Evolutionary conservation across 257 asterid species (phyloP), one percentile per base, ranked within the genome.

Genomic region (Ilex aquifolium): DNA sequence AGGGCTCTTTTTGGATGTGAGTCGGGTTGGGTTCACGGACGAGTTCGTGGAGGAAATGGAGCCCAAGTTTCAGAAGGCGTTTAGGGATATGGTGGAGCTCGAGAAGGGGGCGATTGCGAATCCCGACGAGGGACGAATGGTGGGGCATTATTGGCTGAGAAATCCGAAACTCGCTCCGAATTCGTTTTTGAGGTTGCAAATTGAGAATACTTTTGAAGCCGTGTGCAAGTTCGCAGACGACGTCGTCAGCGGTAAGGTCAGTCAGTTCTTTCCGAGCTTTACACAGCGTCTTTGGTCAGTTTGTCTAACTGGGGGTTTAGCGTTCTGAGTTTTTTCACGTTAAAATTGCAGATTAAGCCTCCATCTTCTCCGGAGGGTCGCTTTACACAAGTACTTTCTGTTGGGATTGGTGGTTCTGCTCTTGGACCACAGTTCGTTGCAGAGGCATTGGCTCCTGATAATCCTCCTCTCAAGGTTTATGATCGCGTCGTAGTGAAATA

Each of bases 381-480:
- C 36, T 93, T 93, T 78, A 90, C 96, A 0, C 99, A 93, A 76
- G 80, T 93, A 60, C 99, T 93, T 76, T 90, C 96, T 16, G 87
- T 93, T 56, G 99, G 97, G 60, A 90, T 93, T 69, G 99, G 99
- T 57, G 99, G 99, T 75, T 93, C 99, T 39, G 97, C 99, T 68
- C 95, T 93, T 4, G 99, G 99, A 39, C 99, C 99, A 39, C 96
- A 93, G 65, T 93, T 93, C 81, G 99, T 93, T 56, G 97, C 99
- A 3, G 97, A 90, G 88, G 99, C 99, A 32, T 76, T 93, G 86
- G 96, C 99, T 61, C 99, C 97, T 12, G 97, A 93, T 75, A 93
- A 93, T 77, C 99, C 99, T 71, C 97, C 97, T 53, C 92, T 93
- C 61, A 93, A 90, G 99, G 99, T 90, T 74, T 61, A 57, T 56